Percentiles rank a stretch among this genome's conserved stretches.
Evolutionary conservation across 768 basidiomycete genomes (phyloP).

Genomic region (Suillus plorans): DNA sequence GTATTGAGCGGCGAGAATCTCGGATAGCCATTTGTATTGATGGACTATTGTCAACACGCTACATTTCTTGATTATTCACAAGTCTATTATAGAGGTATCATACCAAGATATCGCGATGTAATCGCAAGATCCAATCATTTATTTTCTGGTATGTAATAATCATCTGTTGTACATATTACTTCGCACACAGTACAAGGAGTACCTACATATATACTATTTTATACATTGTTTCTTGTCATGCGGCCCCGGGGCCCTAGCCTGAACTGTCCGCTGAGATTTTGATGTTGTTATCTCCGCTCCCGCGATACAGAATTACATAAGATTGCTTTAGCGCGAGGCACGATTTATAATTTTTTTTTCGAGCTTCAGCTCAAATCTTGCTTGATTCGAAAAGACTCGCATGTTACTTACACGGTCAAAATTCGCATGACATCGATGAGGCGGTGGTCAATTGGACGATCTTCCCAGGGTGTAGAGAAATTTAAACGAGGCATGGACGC

Average conservation of each 20-base stretch:
- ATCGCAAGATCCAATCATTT: background rate
- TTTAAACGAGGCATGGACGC: too few species aligned
- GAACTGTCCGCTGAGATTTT: too few species aligned
- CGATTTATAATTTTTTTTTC: background rate
- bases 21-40: background rate
- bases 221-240: background rate
- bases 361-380: too few species aligned
- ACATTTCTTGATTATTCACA: background rate
- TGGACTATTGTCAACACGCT: background rate
- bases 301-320: too few species aligned
- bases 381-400: too few species aligned
- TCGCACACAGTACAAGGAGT: background rate
- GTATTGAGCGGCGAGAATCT: constrained; percentile 27
- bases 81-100: background rate
- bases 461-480: background rate
- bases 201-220: background rate
- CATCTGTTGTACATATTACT: background rate
- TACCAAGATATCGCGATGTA: background rate
- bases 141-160: background rate
- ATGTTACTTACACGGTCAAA: too few species aligned
- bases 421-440: background rate
- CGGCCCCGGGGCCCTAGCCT: too few species aligned
- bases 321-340: background rate
- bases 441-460: background rate
- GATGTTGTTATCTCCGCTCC: too few species aligned